Conservation (phyloP, 2,329 filamentous ascomycete species). For the Curvularia spicifera region DNA sequence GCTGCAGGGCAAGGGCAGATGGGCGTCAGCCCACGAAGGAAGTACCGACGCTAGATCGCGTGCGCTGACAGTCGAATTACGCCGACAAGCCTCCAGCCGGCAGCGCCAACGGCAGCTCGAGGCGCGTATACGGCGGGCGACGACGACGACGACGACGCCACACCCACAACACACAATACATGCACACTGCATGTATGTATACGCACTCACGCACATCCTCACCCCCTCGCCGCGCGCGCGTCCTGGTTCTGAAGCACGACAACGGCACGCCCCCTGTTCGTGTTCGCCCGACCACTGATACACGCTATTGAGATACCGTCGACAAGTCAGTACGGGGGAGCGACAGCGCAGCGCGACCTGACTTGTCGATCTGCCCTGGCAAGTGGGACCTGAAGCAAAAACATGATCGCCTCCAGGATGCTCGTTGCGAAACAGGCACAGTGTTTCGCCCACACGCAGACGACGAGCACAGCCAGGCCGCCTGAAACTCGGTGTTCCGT, state of each 20-base stretch:
- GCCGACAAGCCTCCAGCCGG: constrained; percentile 6
- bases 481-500: neutral
- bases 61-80: constrained; percentile 15
- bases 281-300: neutral
- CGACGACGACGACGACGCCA: neutral
- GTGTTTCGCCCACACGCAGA: neutral
- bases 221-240: too few species aligned
- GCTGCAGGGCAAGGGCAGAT: constrained; percentile 1
- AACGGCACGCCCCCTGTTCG: neutral
- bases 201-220: too few species aligned
- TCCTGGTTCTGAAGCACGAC: neutral
- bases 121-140: neutral
- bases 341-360: neutral
- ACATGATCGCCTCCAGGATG: constrained; percentile 13
- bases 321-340: neutral
- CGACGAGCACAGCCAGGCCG: constrained; percentile 1
- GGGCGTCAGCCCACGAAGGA: neutral
- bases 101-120: neutral
- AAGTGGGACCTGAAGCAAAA: constrained; percentile 16
- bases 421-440: neutral
- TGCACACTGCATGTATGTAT: too few species aligned
- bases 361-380: constrained; percentile 6
- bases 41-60: constrained; percentile 12
- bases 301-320: neutral
- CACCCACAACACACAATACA: neutral